Evolutionary conservation across 257 asterid species (phyloP), one percentile per base, ranked within the genome.

Genomic region (Knoxia roxburghii): DNA sequence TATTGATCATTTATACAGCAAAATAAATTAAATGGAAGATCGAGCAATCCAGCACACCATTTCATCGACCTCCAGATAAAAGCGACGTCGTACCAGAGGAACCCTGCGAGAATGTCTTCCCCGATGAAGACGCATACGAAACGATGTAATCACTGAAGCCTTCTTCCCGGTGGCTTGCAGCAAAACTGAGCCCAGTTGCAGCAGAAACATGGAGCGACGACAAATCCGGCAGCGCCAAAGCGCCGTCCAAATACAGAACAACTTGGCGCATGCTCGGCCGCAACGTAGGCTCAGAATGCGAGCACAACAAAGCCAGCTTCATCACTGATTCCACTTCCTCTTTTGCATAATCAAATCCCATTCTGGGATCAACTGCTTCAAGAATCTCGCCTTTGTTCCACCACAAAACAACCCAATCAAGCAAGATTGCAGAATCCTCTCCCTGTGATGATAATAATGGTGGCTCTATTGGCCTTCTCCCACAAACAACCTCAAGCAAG

Each of bases 241-340:
- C 64, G 13, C 86, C 81, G 20, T 81, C 85, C 70, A 86, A 70
- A 57, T 71, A 84, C 73, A 76, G 23, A 68, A 75, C 33, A 0
- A 80, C 75, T 20, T 84, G 82, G 29, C 79, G 74, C 86, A 80
- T 84, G 5, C 70, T 63, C 6, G 94, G 94, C 77, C 93, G 76
- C 43, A 30, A 33, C 4, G 52, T 61, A 2, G 88, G 80, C 58
- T 78, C 78, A 4, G 84, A 59, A 45, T 78, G 83, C 29, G 79
- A 82, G 50, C 61, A 55, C 7, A 55, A 26, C 21, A 55, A 26
- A 2, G 39, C 61, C 1, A 55, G 8, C 61, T 55, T 84, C 45
- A 88, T 61, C 18, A 79, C 84, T 79, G 84, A 35, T 55, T 77
- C 83, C 27, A 73, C 85, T 55, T 86, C 85, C 53, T 69, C 79